phyloP scores from a whole-genome alignment of 1,284 basidiomycete species.

The Cryptococcus sp. region DNA sequence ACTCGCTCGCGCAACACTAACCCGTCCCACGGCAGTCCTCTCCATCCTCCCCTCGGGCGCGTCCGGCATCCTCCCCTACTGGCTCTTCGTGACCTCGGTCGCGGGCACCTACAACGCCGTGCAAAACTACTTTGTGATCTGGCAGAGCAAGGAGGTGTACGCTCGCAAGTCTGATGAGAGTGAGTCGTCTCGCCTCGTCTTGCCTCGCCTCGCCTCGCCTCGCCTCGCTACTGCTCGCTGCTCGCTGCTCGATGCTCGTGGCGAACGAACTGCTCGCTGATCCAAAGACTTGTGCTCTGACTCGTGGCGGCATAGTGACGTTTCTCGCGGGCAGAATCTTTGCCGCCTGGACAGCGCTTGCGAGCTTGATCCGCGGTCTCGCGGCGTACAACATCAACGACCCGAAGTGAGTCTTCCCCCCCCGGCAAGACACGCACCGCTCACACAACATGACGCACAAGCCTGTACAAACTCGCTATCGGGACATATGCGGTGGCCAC shows the following conservation, averaged over 20 bases:
- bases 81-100: constrained; percentile 74
- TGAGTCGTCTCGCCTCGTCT: constrained; percentile 30
- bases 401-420: constrained; percentile 60
- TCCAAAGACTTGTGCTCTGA: background rate
- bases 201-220: background rate
- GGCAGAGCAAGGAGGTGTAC: constrained; percentile 74
- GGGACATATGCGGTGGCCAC: constrained; percentile 86
- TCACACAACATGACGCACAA: constrained; percentile 45
- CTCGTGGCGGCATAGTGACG: constrained; percentile 68
- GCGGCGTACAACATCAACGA: constrained; percentile 81
- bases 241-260: too few species aligned
- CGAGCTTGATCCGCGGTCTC: constrained; percentile 73
- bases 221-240: too few species aligned
- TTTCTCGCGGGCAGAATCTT: constrained; percentile 80
- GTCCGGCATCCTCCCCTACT: constrained; percentile 71
- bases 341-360: constrained; percentile 80
- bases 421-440: background rate
- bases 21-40: too few species aligned
- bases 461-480: constrained; percentile 85
- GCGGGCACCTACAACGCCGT: constrained; percentile 77
- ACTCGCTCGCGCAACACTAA: too few species aligned
- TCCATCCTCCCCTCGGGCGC: constrained; percentile 26
- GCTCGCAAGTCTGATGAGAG: constrained; percentile 56
- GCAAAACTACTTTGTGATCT: constrained; percentile 75
- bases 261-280: background rate